A percentile compares a stretch with the other conserved stretches of the same genome.
Conservation (phyloP, 1,139 yeast genomes). For the Debaryomyces psychrophilus region DNA sequence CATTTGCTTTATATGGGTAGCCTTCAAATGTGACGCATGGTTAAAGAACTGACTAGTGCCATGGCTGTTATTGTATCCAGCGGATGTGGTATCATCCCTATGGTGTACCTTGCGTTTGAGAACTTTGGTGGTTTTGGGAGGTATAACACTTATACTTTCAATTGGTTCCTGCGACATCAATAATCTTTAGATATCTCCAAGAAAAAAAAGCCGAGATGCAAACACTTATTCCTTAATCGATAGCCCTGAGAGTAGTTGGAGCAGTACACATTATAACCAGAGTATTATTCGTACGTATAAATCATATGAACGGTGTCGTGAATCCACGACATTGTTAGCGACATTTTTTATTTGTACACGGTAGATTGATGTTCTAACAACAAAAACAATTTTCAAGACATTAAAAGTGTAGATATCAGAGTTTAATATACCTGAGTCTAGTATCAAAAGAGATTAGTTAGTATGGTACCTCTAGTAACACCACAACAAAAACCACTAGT, state of each 20-base stretch:
- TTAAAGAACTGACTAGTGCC: conserved; percentile 19
- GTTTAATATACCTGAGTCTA: background rate
- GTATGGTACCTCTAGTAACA: conserved; percentile 13
- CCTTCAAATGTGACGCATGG: conserved; percentile 29
- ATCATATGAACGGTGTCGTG: background rate
- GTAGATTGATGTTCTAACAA: background rate
- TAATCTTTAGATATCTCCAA: background rate
- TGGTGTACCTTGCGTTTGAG: conserved; percentile 24
- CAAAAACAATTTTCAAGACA: conserved; percentile 2
- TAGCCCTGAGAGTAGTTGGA: background rate
- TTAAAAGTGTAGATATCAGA: background rate
- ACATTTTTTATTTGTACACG: conserved; percentile 1
- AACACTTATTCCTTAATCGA: background rate
- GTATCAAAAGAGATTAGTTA: background rate
- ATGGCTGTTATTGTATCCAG: conserved; percentile 1
- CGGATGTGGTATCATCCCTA: conserved; percentile 11
- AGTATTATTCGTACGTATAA: no score
- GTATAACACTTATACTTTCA: background rate
- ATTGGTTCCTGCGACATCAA: background rate
- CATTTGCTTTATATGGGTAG: conserved; percentile 28
- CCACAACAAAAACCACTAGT: conserved; percentile 16
- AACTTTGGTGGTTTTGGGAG: conserved; percentile 18
- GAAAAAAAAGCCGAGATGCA: background rate
- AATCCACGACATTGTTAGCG: background rate
- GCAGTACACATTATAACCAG: background rate